Percentiles rank a stretch among this genome's conserved stretches.
These are phyloP conservation scores for Fraxinus floribunda DNA, from an alignment of 305 asterid genomes.

Conservation along the genomic window DNA sequence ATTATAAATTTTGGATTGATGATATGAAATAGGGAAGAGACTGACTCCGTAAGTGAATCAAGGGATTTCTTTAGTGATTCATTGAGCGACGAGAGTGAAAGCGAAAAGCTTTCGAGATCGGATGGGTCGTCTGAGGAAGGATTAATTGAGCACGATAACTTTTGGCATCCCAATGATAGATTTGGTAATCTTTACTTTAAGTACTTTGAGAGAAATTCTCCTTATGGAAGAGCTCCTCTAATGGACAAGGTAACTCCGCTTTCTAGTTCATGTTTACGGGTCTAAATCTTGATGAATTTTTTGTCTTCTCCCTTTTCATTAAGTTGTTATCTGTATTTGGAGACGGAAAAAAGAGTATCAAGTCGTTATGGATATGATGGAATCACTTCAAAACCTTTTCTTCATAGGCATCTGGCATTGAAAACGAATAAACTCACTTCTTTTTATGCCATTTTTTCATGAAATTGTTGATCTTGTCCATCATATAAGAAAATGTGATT, in stretches of 20 bases:
- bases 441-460: constrained; percentile 16
- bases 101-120: constrained; percentile 87
- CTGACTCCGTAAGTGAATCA: constrained; percentile 67
- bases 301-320: not conserved
- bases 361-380: constrained; percentile 30
- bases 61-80: constrained; percentile 92
- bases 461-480: constrained; percentile 23
- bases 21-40: constrained; percentile 60
- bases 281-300: not conserved
- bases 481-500: constrained; percentile 7
- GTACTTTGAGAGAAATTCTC: constrained; percentile 83
- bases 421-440: constrained; percentile 24
- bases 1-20: not conserved
- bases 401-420: constrained; percentile 36
- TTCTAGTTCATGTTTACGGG: not conserved
- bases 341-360: constrained; percentile 23
- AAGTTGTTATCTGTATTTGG: constrained; percentile 14
- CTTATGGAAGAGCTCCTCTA: constrained; percentile 88
- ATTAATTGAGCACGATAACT: constrained; percentile 59
- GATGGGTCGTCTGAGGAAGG: constrained; percentile 98
- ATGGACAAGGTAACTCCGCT: constrained; percentile 62
- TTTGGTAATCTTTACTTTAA: constrained; percentile 84
- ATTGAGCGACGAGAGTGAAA: constrained; percentile 87
- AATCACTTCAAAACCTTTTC: constrained; percentile 26
- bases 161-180: constrained; percentile 64